These are phyloP conservation scores for Sphaceloma murrayae DNA, from an alignment of 2,329 filamentous ascomycete species.

Conservation along the genomic window DNA sequence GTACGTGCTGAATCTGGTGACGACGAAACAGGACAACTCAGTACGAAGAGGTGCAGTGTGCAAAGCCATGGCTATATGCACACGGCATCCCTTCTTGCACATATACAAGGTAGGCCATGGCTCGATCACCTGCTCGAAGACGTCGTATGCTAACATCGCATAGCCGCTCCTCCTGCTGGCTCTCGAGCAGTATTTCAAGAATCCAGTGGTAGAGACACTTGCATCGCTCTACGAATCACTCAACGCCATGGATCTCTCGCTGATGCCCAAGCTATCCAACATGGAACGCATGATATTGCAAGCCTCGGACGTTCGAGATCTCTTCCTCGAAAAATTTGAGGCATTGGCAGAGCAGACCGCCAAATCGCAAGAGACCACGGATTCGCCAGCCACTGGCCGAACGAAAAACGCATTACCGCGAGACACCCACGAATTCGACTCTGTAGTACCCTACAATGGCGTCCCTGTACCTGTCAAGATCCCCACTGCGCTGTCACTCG, in stretches of 20 bases:
- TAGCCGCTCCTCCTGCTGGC: constrained; percentile 85
- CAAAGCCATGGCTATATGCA: constrained; percentile 98
- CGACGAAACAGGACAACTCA: constrained; percentile 91
- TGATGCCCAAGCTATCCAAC: constrained; percentile 76
- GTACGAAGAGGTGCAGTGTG: constrained; percentile 88
- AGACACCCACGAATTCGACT: constrained; percentile 97
- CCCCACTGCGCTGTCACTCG: constrained; percentile 82
- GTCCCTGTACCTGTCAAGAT: constrained; percentile 96
- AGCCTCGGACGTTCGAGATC: constrained; percentile 84
- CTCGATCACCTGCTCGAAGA: too few species aligned
- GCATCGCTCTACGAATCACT: constrained; percentile 83
- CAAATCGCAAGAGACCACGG: constrained; percentile 34
- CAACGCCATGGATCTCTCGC: constrained; percentile 90
- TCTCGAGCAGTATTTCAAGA: constrained; percentile 93
- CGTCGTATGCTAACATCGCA: too few species aligned
- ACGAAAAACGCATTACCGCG: constrained; percentile 65
- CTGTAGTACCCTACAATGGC: constrained; percentile 87
- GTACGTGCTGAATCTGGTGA: constrained; percentile 94
- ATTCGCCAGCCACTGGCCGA: constrained; percentile 18
- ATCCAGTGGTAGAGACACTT: constrained; percentile 77
- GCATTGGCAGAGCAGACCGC: constrained; percentile 77
- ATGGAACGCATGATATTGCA: constrained; percentile 81
- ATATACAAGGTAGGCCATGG: constrained; percentile 86
- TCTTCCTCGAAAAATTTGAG: constrained; percentile 97
- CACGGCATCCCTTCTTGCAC: constrained; percentile 90